Evolutionary conservation across 2,329 filamentous ascomycete genomes (phyloP), one percentile per base, ranked within the genome.

Genomic region (Neofusicoccum kwambonambiense): DNA sequence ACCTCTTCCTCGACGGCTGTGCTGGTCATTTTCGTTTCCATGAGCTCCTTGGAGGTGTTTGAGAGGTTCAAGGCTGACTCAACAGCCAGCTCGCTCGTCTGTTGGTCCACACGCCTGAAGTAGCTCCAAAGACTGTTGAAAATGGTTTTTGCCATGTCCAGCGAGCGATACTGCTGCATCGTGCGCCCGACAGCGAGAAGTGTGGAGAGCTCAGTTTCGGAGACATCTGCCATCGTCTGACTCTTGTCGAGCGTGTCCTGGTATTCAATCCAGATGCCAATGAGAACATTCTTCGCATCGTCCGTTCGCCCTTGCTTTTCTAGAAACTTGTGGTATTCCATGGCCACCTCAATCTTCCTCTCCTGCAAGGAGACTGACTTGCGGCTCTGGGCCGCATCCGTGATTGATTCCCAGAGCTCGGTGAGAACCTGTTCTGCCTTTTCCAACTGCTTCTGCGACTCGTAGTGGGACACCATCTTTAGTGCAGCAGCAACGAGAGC

Each of bases 81-180:
- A 37, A 71, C 67, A 52, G 69, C 70, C 42, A 71, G 67, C 2
- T 66, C 67, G 4, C 67, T 70, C 2, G 69, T 69, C 49, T 66
- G 68, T 39, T 47, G n/a, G 56, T 60, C 45, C 12, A 17, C 27
- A 27, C 47, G 47, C 12, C 27, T 42, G 1, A 17, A 82, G 76
- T 80, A 82, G 62, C 84, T 78, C 0, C 77, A 77, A 51, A 85
- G 70, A n/a, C 82, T 80, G 56, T 78, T 73, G 9, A 35, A 82
- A 67, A 60, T 44, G 4, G n/a, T 42, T 19, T 60, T 44, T 2
- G 56, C 7, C 9, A n/a, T 34, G 6, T 45, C 41, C 15, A 60
- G 39, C 22, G 31, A 8, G 22, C 47, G 22, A 27, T 31, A 27
- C 27, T 51, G 22, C 47, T 51, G 47, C 47, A 51, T 7, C 2